Evolutionary conservation across 2,329 filamentous ascomycete genomes (phyloP), one percentile per base, ranked within the genome.

Genomic region (Chrysosporium keratinophilum): DNA sequence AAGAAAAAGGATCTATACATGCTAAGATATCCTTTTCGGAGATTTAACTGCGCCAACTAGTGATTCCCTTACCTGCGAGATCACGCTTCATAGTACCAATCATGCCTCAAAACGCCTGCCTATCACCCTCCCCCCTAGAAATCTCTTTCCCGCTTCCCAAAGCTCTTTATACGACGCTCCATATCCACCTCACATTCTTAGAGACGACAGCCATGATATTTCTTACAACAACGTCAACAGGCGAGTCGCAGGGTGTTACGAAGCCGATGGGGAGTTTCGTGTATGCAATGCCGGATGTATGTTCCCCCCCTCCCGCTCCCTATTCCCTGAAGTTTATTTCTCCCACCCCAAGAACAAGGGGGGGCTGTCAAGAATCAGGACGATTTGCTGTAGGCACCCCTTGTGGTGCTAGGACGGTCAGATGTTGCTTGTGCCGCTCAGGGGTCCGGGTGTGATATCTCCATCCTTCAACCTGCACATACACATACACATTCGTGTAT

Each of bases 221-320:
- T 64, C 68, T 83, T 43, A 76, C 78, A 3, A 80, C 76, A 0
- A 77, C 77, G 6, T 71, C 74, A 1, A 64, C 74, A 1, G 78
- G 69, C 2, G 68, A 73, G 41, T 67, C 66, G 17, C 62, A 64
- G 0, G 64, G 64, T 10, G 63, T 63, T 49, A 63, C 66, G 33
- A 72, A 78, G 40, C 73, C 78, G 48, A 78, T 97, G 70, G 91
- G 93, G 2, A 95, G 88, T 48, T 91, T 97, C 65, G 87, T 97
- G 44, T 97, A 95, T 67, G 87, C 90, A 2, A 80, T 98, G 67
- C 91, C 93, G 14, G 86, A 95, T 72, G 93, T 95, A 74, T 62
- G 75, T 66, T 50, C 48, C 14, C 15, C 48, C 44, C 34, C 43
- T 7, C 5, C 1, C 28, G 35, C n/a, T 44, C 41, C 31, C 39